Evolutionary conservation across 345 rosid genomes (phyloP).

Genomic region (Gossypium anomalum): DNA sequence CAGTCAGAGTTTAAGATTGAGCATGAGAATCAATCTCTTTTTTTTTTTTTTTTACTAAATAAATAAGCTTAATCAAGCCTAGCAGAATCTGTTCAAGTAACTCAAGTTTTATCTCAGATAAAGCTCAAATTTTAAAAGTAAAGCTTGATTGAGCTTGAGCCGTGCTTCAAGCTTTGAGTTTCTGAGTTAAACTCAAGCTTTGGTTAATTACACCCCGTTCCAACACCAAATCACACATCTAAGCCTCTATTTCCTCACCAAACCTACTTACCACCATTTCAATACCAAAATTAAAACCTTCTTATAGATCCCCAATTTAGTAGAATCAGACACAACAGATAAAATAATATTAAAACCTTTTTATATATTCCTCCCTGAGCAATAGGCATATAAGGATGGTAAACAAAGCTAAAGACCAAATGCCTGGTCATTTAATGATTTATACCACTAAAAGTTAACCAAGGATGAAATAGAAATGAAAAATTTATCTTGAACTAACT

Average conservation of each 20-base stretch:
- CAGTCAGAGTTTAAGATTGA: not conserved
- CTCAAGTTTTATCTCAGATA: not conserved
- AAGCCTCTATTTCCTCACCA: too few species aligned
- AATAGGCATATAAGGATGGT: not conserved
- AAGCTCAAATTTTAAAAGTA: not conserved
- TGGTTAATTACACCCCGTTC: too few species aligned
- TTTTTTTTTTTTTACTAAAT: not conserved
- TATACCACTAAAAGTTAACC: not conserved
- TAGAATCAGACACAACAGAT: not conserved
- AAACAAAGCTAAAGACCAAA: not conserved
- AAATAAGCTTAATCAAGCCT: not conserved
- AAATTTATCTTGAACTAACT: not conserved
- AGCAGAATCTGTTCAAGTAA: not conserved
- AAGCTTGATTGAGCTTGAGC: not conserved
- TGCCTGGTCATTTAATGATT: not conserved
- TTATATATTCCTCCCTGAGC: not conserved
- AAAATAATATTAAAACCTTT: not conserved
- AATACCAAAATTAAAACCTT: not conserved
- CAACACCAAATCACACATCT: too few species aligned
- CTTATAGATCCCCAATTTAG: not conserved
- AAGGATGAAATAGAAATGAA: not conserved
- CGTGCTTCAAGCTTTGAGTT: too few species aligned
- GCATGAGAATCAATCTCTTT: not conserved
- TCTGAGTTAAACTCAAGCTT: too few species aligned
- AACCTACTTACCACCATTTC: too few species aligned